Evolutionary conservation across 2,329 filamentous ascomycete genomes (phyloP).

Genomic region (Penicillium sp.): DNA sequence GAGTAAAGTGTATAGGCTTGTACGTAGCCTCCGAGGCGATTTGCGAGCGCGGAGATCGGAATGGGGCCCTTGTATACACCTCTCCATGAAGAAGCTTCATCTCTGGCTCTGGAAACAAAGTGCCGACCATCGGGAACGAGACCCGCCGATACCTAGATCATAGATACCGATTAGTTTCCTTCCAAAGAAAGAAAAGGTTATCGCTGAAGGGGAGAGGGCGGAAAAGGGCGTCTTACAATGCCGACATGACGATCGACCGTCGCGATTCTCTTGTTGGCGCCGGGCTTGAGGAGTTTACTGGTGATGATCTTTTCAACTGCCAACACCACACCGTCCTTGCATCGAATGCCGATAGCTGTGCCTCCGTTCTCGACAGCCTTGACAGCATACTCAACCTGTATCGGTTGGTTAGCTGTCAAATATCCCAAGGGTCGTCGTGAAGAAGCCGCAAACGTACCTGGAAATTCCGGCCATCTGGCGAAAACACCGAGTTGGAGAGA

Average conservation of each 20-base stretch:
- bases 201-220: slow-evolving; percentile 15
- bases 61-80: slow-evolving; percentile 93
- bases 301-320: slow-evolving; percentile 94
- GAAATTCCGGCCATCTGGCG: slow-evolving; percentile 97
- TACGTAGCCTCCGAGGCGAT: slow-evolving; percentile 90
- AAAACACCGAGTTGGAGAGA: slow-evolving; percentile 99
- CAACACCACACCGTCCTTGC: slow-evolving; percentile 93
- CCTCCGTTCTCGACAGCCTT: slow-evolving; percentile 98
- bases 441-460: slow-evolving; percentile 55
- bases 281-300: slow-evolving; percentile 90
- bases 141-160: slow-evolving; percentile 74
- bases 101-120: slow-evolving; percentile 88
- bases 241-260: slow-evolving; percentile 91
- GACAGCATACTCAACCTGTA: slow-evolving; percentile 82
- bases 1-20: slow-evolving; percentile 98
- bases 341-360: slow-evolving; percentile 91
- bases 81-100: slow-evolving; percentile 89
- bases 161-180: slow-evolving; percentile 4
- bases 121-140: slow-evolving; percentile 92
- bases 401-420: slow-evolving; percentile 11
- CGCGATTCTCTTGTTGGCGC: slow-evolving; percentile 94
- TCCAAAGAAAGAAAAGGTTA: neutral
- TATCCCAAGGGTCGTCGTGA: neutral
- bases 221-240: slow-evolving; percentile 55
- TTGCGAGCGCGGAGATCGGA: slow-evolving; percentile 77